Base-by-base conservation (phyloP, 441 rosid genomes). In the Pelargonium exstipulatum region DNA sequence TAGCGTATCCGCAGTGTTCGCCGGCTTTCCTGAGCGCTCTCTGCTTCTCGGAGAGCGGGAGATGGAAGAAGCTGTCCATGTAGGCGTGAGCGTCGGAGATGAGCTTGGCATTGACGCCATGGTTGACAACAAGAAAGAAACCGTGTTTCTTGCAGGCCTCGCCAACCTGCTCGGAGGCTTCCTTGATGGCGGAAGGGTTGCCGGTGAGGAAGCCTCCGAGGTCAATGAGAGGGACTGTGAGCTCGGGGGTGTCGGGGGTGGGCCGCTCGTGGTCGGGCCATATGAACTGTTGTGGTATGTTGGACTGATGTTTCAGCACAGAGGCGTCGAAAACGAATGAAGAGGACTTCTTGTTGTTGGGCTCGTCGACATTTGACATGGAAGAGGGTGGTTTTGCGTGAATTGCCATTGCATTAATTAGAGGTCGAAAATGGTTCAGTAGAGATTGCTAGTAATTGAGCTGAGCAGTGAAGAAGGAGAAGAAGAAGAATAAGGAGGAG, bases 181-280 rank as follows among this genome's bases (percentile, higher is more conserved):
- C 83, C 69, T 22, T 13, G 9, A 86, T 78, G 20, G 90, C 79
- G 9, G 45, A 74, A 29, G 88, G 80, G 76, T 81, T 86, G 17
- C 84, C 83, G 0, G 90, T 84, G 70, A 89, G 87, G 69, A 92
- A 82, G 2, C 84, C 79, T 0, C 79, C 77, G 5, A 95, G 75
- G 83, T 95, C 96, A 40, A 95, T 76, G 45, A 88, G 85, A 0
- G 98, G 95, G 32, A 92, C 98, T 9, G 66, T 48, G 29, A 95
- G 90, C 60, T 88, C 93, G 0, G 84, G 87, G 10, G 83, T 86
- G 53, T 82, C 69, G 1, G 48, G 37, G 24, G 76, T 55, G 3
- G 99, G 98, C 74, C 82, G 85, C 67, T 95, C 97, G 2, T 85
- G 69, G 74, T 92, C 96, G 0, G 98, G 98, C 99, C 99, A 95